Percentiles rank a stretch among this genome's conserved stretches.
Evolutionary conservation across 345 rosid species (phyloP).

Genomic region (Hibiscus syriacus): DNA sequence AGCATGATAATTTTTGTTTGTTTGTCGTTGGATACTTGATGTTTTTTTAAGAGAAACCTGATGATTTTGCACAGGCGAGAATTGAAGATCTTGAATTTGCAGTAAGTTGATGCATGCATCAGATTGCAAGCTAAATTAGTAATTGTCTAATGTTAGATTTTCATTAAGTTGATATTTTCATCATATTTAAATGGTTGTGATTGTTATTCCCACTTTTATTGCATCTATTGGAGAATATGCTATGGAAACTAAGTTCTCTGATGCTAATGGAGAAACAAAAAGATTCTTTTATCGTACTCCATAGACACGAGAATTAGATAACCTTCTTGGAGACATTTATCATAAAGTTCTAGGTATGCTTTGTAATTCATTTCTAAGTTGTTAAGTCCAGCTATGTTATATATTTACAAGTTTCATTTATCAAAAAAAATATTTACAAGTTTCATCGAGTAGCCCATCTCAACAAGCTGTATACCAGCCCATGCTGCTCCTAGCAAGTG

Average conservation of each 20-base stretch:
- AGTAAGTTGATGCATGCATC: slow-evolving; percentile 35
- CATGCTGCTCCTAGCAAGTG: neutral
- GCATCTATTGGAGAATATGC: slow-evolving; percentile 5
- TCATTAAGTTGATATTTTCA: slow-evolving; percentile 18
- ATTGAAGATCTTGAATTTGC: slow-evolving; percentile 66
- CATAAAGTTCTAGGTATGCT: slow-evolving; percentile 75
- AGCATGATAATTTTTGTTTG: neutral
- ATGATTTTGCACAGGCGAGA: slow-evolving; percentile 40
- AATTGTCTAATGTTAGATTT: neutral
- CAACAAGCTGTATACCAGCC: neutral
- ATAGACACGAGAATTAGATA: slow-evolving; percentile 81
- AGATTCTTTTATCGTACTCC: slow-evolving; percentile 80
- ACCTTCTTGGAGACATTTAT: slow-evolving; percentile 87
- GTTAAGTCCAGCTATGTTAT: neutral
- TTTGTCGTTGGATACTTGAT: slow-evolving; percentile 65
- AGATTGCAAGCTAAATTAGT: neutral
- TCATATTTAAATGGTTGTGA: neutral
- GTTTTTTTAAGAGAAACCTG: slow-evolving; percentile 71
- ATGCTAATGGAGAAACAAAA: slow-evolving; percentile 59
- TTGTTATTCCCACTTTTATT: neutral
- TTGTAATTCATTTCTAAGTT: neutral
- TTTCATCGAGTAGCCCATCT: neutral
- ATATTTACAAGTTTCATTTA: neutral
- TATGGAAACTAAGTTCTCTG: slow-evolving; percentile 51
- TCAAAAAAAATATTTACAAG: too few species aligned